Base-by-base conservation (phyloP, 2,329 filamentous ascomycete species). In the Diaporthe longicolla region DNA sequence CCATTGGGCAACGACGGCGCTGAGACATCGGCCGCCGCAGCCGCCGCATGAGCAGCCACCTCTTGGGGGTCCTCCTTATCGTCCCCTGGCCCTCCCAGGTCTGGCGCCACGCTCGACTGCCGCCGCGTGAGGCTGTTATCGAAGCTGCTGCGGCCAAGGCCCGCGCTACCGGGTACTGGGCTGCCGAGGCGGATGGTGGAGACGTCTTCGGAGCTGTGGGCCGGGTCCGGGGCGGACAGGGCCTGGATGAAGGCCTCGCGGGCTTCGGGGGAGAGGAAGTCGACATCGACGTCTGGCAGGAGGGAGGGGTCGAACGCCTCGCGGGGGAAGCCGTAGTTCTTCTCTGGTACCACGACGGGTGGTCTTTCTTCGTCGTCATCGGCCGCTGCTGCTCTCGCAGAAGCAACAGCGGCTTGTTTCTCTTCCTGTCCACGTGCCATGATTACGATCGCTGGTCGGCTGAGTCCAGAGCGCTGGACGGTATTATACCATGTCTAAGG, bases 191-290 rank as follows among this genome's bases (percentile, higher is more conserved):
- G 86, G 75, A 79, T 82, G 76, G 66, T 83, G 81, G 84, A 82
- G 24, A 80, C 86, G 61, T 93, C 91, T 65, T 88, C 84, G 65
- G 89, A 87, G 17, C 89, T 91, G 48, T 93, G 91, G 54, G 92
- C 88, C 1, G 90, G 90, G 76, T 97, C 95, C 0, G 95, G 95
- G 1, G 94, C 94, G n/a, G 91, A 89, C 11, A 98, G 89, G 10
- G 96, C 96, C 74, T 90, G 90, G 75, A 93, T 92, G 82, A 98
- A 98, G 71, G 93, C 92, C 50, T 89, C 87, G 43, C 98, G 86
- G 80, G 97, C 93, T 74, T 90, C 90, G 54, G 92, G 87, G 58
- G 89, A 84, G 78, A 97, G 87, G 81, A 98, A 98, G 73, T 97
- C 91, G 79, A 89, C 88, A 81, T 95, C 89, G 82, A 88, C 91